Evolutionary conservation across 2,329 filamentous ascomycete genomes (phyloP).

Genomic region (Fusarium sp.): DNA sequence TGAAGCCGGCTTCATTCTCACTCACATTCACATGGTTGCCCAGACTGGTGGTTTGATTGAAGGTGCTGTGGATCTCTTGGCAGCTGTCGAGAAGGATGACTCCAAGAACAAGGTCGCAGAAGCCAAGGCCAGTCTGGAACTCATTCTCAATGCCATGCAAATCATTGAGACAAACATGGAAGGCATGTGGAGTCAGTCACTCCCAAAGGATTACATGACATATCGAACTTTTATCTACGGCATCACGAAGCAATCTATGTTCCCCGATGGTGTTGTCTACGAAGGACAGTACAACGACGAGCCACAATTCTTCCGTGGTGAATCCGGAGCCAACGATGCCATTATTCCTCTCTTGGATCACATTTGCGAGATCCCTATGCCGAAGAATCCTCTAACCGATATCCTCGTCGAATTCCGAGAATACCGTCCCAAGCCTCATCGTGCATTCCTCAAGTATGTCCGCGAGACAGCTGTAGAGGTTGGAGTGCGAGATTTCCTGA

Average conservation of each 20-base stretch:
- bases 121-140: conserved; percentile 76
- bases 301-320: conserved; percentile 87
- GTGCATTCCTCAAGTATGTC: conserved; percentile 85
- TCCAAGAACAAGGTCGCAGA: conserved; percentile 47
- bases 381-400: conserved; percentile 86
- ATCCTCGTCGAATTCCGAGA: conserved; percentile 91
- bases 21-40: conserved; percentile 95
- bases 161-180: conserved; percentile 88
- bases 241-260: conserved; percentile 94
- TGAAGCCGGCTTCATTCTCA: conserved; percentile 95
- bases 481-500: conserved; percentile 68
- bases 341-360: conserved; percentile 95
- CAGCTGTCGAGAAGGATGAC: conserved; percentile 22
- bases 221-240: conserved; percentile 99
- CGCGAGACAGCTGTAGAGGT: conserved; percentile 63
- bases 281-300: conserved; percentile 81
- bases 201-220: conserved; percentile 85
- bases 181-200: conserved; percentile 91
- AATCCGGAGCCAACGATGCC: conserved; percentile 94
- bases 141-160: conserved; percentile 71
- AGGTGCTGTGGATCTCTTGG: conserved; percentile 78
- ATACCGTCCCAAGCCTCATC: conserved; percentile 91
- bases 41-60: conserved; percentile 84
- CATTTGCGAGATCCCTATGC: conserved; percentile 88
- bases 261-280: conserved; percentile 91